A percentile compares a stretch with the other conserved stretches of the same genome.
These are phyloP conservation scores for Mytilinidion resinicola DNA, from an alignment of 495 filamentous ascomycete species.

Conservation along the genomic window DNA sequence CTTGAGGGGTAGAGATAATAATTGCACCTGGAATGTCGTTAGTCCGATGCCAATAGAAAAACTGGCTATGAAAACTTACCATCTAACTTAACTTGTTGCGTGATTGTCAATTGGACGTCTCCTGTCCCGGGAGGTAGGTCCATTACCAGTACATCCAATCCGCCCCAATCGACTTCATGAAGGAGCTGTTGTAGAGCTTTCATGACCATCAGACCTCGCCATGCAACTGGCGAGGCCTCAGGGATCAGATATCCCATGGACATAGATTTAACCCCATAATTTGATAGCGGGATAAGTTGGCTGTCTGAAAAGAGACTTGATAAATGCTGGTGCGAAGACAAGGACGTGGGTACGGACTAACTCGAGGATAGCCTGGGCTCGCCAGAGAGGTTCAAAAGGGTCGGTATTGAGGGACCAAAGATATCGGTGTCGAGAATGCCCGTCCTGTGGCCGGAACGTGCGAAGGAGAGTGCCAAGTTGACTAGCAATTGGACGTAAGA, in stretches of 20 bases:
- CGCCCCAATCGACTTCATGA: conserved; percentile 86
- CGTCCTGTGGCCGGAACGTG: conserved; percentile 66
- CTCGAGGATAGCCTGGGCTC: conserved; percentile 49
- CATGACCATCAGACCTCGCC: conserved; percentile 95
- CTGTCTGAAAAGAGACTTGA: conserved; percentile 49
- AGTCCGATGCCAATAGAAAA: not conserved
- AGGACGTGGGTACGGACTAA: conserved; percentile 6
- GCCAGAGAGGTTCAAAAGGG: conserved; percentile 70
- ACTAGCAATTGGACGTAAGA: conserved; percentile 39
- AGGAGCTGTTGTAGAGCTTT: conserved; percentile 95
- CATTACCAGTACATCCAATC: conserved; percentile 76
- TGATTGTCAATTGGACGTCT: conserved; percentile 87
- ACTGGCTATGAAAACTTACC: conserved; percentile 40
- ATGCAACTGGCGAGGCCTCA: conserved; percentile 71
- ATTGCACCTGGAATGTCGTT: conserved; percentile 53
- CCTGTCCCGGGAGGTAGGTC: conserved; percentile 93
- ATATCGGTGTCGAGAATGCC: conserved; percentile 95
- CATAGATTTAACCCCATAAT: conserved; percentile 96
- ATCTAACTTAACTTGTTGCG: conserved; percentile 80
- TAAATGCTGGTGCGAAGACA: not conserved
- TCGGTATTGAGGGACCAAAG: conserved; percentile 92
- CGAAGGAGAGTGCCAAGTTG: conserved; percentile 82
- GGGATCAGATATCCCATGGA: conserved; percentile 92
- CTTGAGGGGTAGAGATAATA: conserved; percentile 91
- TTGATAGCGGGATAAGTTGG: conserved; percentile 79